These are phyloP conservation scores for Didymella pomorum DNA, from an alignment of 2,329 filamentous ascomycete genomes.

Conservation along the genomic window DNA sequence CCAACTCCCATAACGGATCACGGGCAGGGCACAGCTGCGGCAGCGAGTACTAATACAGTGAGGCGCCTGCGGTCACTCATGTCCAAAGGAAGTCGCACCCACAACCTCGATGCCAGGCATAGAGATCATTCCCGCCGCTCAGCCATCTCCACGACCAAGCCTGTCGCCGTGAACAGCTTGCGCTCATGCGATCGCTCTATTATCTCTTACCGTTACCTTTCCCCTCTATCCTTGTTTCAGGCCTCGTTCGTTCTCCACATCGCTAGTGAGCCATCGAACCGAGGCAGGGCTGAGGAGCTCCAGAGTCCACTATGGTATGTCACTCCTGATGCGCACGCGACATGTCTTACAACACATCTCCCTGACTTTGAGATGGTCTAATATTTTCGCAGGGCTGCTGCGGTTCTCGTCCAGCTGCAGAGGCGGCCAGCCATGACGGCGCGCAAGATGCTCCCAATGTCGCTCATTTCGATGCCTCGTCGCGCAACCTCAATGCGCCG, in stretches of 20 bases:
- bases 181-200: slow-evolving; percentile 20
- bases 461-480: slow-evolving; percentile 23
- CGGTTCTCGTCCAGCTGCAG: slow-evolving; percentile 15
- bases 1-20: slow-evolving; percentile 13
- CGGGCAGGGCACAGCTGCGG: slow-evolving; percentile 14
- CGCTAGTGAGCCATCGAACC: slow-evolving; percentile 9
- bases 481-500: slow-evolving; percentile 31
- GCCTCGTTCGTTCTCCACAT: slow-evolving; percentile 11
- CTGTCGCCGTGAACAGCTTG: slow-evolving; percentile 7
- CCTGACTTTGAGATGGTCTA: neutral
- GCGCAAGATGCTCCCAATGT: slow-evolving; percentile 12
- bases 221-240: slow-evolving; percentile 1
- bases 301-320: slow-evolving; percentile 21
- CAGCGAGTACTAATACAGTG: slow-evolving; percentile 14
- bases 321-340: slow-evolving; percentile 9
- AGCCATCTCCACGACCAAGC: slow-evolving; percentile 8
- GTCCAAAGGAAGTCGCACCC: slow-evolving; percentile 15
- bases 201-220: slow-evolving; percentile 6
- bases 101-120: slow-evolving; percentile 4
- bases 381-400: slow-evolving; percentile 26
- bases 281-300: slow-evolving; percentile 15
- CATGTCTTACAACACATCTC: neutral
- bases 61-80: slow-evolving; percentile 12
- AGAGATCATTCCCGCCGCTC: slow-evolving; percentile 14
- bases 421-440: slow-evolving; percentile 5